Evolutionary conservation across 257 asterid genomes (phyloP), one percentile per base, ranked within the genome.

Genomic region (Handroanthus guayacan): DNA sequence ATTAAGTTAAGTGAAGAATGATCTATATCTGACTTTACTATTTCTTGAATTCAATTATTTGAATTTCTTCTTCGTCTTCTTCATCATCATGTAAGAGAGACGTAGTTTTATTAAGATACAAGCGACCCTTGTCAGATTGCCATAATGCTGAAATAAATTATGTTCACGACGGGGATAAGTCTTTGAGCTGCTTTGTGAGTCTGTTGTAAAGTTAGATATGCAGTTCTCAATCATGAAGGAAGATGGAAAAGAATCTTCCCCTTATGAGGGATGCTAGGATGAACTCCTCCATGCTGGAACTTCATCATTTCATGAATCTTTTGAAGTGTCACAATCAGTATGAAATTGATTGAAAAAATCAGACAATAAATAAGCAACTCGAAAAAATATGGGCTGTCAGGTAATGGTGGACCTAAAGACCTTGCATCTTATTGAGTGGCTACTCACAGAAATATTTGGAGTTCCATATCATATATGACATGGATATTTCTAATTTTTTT

Each of bases 381-480:
- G 36, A 65, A 17, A 60, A 3, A n/a, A 14, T 14, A 45, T 71
- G 62, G 41, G 55, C 20, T 47, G 10, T 62, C 20, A 10, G 67
- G 55, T 38, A 31, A 50, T 41, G 67, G 67, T 79, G 74, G 76
- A 52, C 72, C 39, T 14, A 62, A 41, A 44, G 34, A 54, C 70
- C 51, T 78, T 75, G 36, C 72, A 20, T 55, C 31, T 68, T 75
- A 44, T 17, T 31, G 56, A 56, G 25, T 79, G 41, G 56, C 68
- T 70, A 62, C 67, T 66, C 68, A 64, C 67, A 61, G 34, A 71
- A 56, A 45, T 73, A 65, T 47, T 14, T 72, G 52, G 17, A 47
- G 61, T 71, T 66, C 71, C 54, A 50, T 69, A 45, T 76, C 80
- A 50, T 44, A 79, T 75, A 81, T 54, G 52, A 64, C 67, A 62